phyloP scores from a whole-genome alignment of 129 eudicot species.

The Gnaphalium uliginosum region DNA sequence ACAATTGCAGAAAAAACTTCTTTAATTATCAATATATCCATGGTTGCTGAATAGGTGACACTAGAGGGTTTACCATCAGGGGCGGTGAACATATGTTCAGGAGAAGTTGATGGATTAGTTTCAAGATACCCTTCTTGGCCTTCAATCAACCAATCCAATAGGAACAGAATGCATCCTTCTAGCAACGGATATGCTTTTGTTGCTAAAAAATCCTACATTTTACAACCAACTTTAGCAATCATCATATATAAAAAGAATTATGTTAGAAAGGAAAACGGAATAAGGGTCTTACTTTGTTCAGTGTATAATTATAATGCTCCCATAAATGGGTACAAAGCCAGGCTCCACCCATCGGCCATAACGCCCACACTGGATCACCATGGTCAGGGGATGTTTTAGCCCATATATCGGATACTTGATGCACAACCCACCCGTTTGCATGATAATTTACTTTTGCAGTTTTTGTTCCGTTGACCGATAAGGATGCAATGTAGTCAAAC shows the following conservation, averaged over 20 bases:
- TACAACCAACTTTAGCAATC: conserved; percentile 2
- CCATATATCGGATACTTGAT: conserved; percentile 71
- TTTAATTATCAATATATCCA: conserved; percentile 63
- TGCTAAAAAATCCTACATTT: conserved; percentile 44
- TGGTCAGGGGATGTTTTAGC: conserved; percentile 71
- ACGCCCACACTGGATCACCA: conserved; percentile 63
- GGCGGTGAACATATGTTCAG: conserved; percentile 67
- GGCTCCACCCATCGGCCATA: conserved; percentile 83
- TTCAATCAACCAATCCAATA: conserved; percentile 71
- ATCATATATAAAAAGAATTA: background rate
- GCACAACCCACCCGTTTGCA: conserved; percentile 71
- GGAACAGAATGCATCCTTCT: conserved; percentile 56
- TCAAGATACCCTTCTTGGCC: conserved; percentile 52
- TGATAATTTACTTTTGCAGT: conserved; percentile 67
- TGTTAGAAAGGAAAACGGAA: background rate
- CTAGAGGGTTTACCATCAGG: conserved; percentile 76
- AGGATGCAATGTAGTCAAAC: conserved; percentile 48
- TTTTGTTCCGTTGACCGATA: conserved; percentile 54
- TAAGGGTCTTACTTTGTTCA: conserved; percentile 48
- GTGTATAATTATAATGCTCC: conserved; percentile 62
- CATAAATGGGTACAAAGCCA: conserved; percentile 80
- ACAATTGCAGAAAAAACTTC: conserved; percentile 55
- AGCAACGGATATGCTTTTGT: conserved; percentile 59
- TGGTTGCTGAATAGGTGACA: conserved; percentile 71
- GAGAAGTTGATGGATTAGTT: conserved; percentile 83